Evolutionary conservation across 257 asterid genomes (phyloP).

Genomic region (Hygrophila difformis): DNA sequence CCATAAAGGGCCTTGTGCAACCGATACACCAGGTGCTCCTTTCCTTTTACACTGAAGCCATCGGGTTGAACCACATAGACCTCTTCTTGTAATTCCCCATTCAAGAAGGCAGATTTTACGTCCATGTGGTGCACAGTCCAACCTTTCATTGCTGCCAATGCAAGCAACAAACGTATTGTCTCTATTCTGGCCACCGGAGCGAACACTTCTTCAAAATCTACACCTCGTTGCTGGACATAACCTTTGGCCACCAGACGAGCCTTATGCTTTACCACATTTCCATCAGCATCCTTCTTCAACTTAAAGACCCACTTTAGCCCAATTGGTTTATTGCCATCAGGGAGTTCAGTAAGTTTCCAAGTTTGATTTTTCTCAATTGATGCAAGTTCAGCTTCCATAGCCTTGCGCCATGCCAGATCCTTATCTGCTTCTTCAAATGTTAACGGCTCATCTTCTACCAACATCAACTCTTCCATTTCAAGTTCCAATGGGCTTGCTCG

Average conservation of each 20-base stretch:
- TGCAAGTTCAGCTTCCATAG: background rate
- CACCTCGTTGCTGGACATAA: background rate
- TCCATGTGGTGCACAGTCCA: constrained; percentile 6
- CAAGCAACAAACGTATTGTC: background rate
- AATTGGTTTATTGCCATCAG: background rate
- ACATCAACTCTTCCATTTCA: background rate
- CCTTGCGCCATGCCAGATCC: background rate
- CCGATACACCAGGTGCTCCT: background rate
- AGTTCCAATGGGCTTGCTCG: background rate
- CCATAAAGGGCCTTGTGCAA: background rate
- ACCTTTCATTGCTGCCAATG: background rate
- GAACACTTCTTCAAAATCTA: constrained; percentile 2
- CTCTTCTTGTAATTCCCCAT: constrained; percentile 1
- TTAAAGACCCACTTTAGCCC: constrained; percentile 7
- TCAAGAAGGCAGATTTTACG: constrained; percentile 1
- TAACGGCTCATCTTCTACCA: background rate
- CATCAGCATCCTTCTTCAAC: background rate
- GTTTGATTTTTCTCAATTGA: constrained; percentile 3
- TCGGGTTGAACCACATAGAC: background rate
- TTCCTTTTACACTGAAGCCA: background rate
- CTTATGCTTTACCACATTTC: background rate
- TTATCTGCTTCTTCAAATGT: background rate
- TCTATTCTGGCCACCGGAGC: background rate
- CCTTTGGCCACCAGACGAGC: background rate
- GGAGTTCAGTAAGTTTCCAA: background rate